phyloP scores from a whole-genome alignment of 192 early-diverging fungal genomes.

The Oehlia diaphana region DNA sequence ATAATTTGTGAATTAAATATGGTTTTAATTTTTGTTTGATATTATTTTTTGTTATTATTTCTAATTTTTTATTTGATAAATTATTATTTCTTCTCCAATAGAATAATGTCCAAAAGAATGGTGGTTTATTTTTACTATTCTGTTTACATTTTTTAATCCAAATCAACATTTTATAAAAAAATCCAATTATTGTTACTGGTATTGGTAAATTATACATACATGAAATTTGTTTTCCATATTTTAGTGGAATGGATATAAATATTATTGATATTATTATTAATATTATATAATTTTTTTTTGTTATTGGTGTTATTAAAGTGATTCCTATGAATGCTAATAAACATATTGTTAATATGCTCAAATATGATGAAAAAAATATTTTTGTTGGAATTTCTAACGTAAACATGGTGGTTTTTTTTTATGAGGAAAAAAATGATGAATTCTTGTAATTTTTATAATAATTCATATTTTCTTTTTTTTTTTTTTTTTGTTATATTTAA shows the following conservation, averaged over 20 bases:
- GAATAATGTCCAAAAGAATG: neutral
- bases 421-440: no score
- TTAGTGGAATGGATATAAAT: neutral
- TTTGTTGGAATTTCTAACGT: neutral
- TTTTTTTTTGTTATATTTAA: no score
- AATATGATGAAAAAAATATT: neutral
- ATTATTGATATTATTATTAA: neutral
- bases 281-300: neutral
- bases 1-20: neutral
- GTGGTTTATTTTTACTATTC: neutral
- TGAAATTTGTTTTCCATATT: neutral
- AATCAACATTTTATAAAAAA: neutral
- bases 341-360: neutral
- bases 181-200: neutral
- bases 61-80: neutral
- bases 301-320: neutral
- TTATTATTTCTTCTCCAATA: neutral
- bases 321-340: neutral
- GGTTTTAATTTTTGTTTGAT: neutral
- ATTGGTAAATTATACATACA: neutral
- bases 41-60: neutral
- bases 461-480: no score
- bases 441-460: no score
- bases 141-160: constrained; percentile 3
- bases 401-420: neutral